Percentiles rank a stretch among this genome's conserved stretches.
Evolutionary conservation across 2,329 filamentous ascomycete genomes (phyloP).

Genomic region (Stylonectria norvegica): DNA sequence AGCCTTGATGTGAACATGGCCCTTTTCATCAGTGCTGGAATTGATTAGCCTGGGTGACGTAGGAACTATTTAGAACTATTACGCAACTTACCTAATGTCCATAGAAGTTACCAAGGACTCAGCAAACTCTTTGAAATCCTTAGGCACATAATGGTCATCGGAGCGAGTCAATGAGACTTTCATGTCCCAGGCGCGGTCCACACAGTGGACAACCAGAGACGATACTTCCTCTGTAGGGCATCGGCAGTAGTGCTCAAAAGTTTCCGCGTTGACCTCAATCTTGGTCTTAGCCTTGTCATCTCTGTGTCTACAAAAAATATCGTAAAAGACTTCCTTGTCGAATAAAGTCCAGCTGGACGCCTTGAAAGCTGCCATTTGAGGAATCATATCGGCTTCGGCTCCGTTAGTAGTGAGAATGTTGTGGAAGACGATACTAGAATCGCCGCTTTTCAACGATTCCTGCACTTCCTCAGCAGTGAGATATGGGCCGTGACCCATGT

Average conservation of each 20-base stretch:
- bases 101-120: slow-evolving; percentile 21
- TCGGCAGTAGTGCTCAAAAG: slow-evolving; percentile 20
- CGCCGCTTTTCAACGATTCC: slow-evolving; percentile 5
- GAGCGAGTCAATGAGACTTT: slow-evolving; percentile 21
- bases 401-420: slow-evolving; percentile 27
- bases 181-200: slow-evolving; percentile 31
- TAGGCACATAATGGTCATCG: slow-evolving; percentile 9
- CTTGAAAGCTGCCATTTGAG: slow-evolving; percentile 9
- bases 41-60: too few species aligned
- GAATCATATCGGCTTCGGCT: slow-evolving; percentile 23
- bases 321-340: slow-evolving; percentile 23
- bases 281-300: slow-evolving; percentile 10
- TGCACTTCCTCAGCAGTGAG: slow-evolving; percentile 13
- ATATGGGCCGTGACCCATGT: slow-evolving; percentile 17
- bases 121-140: slow-evolving; percentile 17
- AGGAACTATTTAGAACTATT: too few species aligned
- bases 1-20: slow-evolving; percentile 16
- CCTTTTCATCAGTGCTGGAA: slow-evolving; percentile 14
- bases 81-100: slow-evolving; percentile 23
- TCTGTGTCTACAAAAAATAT: slow-evolving; percentile 22
- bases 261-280: slow-evolving; percentile 28
- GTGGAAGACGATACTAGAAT: slow-evolving; percentile 23
- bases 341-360: slow-evolving; percentile 16
- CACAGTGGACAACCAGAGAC: slow-evolving; percentile 29
- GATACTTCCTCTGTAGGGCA: slow-evolving; percentile 18